Evolutionary conservation across 768 basidiomycete genomes (phyloP).

Genomic region (Mycena sanguinolenta): DNA sequence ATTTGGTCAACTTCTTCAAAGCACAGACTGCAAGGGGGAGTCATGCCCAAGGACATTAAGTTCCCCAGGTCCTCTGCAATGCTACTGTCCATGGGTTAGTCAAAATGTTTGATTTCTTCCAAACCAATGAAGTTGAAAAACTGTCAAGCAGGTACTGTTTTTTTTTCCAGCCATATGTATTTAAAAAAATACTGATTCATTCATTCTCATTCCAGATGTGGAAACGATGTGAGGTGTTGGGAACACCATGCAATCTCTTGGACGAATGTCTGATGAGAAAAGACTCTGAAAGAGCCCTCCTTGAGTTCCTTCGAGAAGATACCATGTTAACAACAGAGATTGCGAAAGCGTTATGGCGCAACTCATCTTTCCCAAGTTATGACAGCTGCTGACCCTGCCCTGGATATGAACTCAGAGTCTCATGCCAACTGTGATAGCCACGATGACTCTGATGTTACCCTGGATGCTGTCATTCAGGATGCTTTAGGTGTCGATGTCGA

Average conservation of each 20-base stretch:
- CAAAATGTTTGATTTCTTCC: neutral
- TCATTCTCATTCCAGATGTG: too few relatives aligned
- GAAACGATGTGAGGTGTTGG: neutral
- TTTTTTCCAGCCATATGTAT: neutral
- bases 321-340: neutral
- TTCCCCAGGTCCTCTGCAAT: conserved; percentile 3
- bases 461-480: too few relatives aligned
- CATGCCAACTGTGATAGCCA: too few relatives aligned
- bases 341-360: neutral
- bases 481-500: too few relatives aligned
- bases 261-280: neutral
- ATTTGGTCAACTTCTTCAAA: neutral
- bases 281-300: neutral
- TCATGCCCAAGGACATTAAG: conserved; percentile 2
- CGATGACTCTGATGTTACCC: too few relatives aligned
- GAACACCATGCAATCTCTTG: conserved; percentile 2
- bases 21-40: neutral
- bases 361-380: too few relatives aligned
- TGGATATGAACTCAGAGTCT: too few relatives aligned
- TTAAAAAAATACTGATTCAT: neutral
- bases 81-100: neutral
- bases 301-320: conserved; percentile 1
- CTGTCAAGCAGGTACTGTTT: neutral
- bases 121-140: neutral
- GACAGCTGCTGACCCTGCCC: too few relatives aligned